Percentiles rank a stretch among this genome's conserved stretches.
Conservation (phyloP, 1,284 basidiomycete genomes). For the Sporisorium iseilematis-ciliati region DNA sequence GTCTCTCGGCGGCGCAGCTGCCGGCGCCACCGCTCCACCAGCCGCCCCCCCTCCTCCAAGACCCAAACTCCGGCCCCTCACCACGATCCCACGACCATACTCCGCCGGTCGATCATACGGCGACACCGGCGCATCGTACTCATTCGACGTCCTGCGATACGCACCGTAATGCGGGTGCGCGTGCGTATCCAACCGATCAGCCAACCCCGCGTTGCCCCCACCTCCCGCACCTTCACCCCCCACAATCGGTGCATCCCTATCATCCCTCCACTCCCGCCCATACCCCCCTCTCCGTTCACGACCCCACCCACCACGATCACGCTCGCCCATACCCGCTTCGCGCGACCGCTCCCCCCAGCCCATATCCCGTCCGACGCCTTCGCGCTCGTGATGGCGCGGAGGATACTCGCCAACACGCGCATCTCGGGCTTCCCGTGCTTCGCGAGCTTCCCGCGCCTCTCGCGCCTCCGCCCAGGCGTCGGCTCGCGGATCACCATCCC, state of each 20-base stretch:
- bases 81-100: conserved; percentile 34
- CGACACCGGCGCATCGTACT: conserved; percentile 21
- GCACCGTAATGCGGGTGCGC: conserved; percentile 12
- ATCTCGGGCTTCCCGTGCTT: conserved; percentile 14
- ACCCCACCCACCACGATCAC: conserved; percentile 28
- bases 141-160: conserved; percentile 21
- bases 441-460: conserved; percentile 32
- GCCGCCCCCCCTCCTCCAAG: neutral
- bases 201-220: conserved; percentile 10
- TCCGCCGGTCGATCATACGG: conserved; percentile 33
- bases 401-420: conserved; percentile 13
- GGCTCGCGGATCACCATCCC: conserved; percentile 37
- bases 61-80: conserved; percentile 24
- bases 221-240: neutral
- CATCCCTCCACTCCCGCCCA: conserved; percentile 6
- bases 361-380: conserved; percentile 18
- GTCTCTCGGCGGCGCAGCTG: neutral
- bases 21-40: neutral
- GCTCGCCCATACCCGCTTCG: conserved; percentile 15
- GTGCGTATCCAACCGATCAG: conserved; percentile 17
- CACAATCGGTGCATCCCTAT: conserved; percentile 5
- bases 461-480: conserved; percentile 39
- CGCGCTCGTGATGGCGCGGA: conserved; percentile 11
- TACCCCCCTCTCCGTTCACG: conserved; percentile 17
- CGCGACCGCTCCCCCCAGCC: conserved; percentile 39